Percentiles rank a stretch among this genome's conserved stretches.
Conservation (phyloP, 2,329 filamentous ascomycete genomes). For the Aspergillus uvarum region DNA sequence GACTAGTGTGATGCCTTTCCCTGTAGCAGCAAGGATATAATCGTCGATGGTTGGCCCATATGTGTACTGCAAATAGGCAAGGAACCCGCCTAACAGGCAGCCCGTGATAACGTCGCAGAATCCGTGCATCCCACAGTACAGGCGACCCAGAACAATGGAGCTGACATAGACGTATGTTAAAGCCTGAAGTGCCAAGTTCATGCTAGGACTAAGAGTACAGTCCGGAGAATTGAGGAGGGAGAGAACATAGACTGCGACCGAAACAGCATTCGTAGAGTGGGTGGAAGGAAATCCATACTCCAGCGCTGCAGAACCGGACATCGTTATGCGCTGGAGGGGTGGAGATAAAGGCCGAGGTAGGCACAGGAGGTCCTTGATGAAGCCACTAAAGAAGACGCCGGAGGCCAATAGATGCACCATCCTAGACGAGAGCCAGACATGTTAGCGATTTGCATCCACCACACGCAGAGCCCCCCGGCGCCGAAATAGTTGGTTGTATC, state of each 20-base stretch:
- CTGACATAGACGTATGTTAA: constrained; percentile 79
- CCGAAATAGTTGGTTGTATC: neutral
- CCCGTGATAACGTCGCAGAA: constrained; percentile 88
- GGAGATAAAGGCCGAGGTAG: constrained; percentile 89
- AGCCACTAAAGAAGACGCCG: constrained; percentile 85
- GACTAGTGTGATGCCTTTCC: constrained; percentile 63
- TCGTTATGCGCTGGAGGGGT: constrained; percentile 89
- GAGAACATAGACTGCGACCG: constrained; percentile 82
- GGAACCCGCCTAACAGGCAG: constrained; percentile 68
- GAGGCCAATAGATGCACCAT: constrained; percentile 70
- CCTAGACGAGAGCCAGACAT: constrained; percentile 26
- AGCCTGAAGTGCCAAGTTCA: constrained; percentile 63
- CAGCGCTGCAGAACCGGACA: constrained; percentile 91
- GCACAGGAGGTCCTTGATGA: constrained; percentile 91
- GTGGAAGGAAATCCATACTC: constrained; percentile 98
- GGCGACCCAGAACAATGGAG: constrained; percentile 84
- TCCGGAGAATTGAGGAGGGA: constrained; percentile 66
- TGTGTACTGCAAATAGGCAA: constrained; percentile 57
- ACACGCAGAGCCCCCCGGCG: neutral
- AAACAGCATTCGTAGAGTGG: constrained; percentile 94
- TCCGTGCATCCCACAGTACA: constrained; percentile 99
- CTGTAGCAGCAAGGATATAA: constrained; percentile 66
- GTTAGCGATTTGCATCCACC: constrained; percentile 15
- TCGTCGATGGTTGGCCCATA: constrained; percentile 63
- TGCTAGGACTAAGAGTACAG: constrained; percentile 59